These are phyloP conservation scores for Clarireedia homoeocarpa DNA, from an alignment of 2,329 filamentous ascomycete genomes.

Conservation along the genomic window DNA sequence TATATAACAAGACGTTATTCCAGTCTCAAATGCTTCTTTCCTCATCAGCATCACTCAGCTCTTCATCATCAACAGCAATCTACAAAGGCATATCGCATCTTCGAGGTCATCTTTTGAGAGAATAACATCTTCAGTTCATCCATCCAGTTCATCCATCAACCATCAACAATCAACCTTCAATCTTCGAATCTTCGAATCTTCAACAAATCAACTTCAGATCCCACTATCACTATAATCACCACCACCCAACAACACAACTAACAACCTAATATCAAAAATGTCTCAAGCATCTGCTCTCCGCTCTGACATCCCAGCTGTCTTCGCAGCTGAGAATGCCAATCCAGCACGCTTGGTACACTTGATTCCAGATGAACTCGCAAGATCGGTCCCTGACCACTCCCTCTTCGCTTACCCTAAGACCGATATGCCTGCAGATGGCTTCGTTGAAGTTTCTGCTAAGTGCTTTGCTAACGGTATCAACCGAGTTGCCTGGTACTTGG, in stretches of 20 bases:
- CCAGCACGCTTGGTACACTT: conserved; percentile 16
- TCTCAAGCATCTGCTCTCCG: conserved; percentile 11
- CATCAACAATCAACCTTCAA: not conserved
- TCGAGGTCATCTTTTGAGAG: not conserved
- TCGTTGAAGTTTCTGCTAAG: conserved; percentile 16
- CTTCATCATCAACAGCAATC: not conserved
- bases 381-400: conserved; percentile 14
- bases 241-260: not conserved
- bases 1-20: not conserved
- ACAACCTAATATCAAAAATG: conserved; percentile 7
- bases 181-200: not conserved
- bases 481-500: conserved; percentile 17
- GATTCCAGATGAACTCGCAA: conserved; percentile 17
- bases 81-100: not conserved
- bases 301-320: conserved; percentile 6
- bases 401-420: conserved; percentile 19
- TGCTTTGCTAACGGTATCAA: conserved; percentile 20
- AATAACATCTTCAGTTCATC: not conserved
- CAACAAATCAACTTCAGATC: not conserved
- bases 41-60: not conserved
- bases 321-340: conserved; percentile 3
- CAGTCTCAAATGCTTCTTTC: not conserved
- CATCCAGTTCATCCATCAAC: not conserved
- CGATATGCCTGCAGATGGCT: conserved; percentile 15
- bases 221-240: not conserved